These are phyloP conservation scores for Talaromyces sp. DNA, from an alignment of 2,329 filamentous ascomycete genomes.

Conservation along the genomic window DNA sequence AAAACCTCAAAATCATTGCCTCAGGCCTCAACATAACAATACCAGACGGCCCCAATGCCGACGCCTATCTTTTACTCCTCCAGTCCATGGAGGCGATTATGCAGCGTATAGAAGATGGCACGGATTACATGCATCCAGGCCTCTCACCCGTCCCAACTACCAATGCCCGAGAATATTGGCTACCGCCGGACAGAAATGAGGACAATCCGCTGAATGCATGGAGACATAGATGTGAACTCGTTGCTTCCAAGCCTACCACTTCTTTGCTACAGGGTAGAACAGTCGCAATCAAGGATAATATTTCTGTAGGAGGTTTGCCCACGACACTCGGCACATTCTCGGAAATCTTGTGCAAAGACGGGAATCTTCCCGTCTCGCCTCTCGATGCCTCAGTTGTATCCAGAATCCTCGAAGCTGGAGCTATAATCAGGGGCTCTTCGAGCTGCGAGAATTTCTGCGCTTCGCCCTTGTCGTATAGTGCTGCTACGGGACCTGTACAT, in stretches of 20 bases:
- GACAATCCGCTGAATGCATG: slow-evolving; percentile 45
- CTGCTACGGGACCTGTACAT: slow-evolving; percentile 36
- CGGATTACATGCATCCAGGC: slow-evolving; percentile 37
- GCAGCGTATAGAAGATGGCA: slow-evolving; percentile 26
- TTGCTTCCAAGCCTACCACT: slow-evolving; percentile 25
- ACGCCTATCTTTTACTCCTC: slow-evolving; percentile 27
- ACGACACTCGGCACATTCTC: slow-evolving; percentile 36
- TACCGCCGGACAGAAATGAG: slow-evolving; percentile 20
- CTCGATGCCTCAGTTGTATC: slow-evolving; percentile 37
- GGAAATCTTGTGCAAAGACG: slow-evolving; percentile 28
- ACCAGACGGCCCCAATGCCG: slow-evolving; percentile 3
- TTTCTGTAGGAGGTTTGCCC: slow-evolving; percentile 35
- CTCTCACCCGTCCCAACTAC: slow-evolving; percentile 25
- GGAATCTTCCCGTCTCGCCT: slow-evolving; percentile 28
- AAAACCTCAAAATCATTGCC: background rate
- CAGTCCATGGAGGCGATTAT: slow-evolving; percentile 27
- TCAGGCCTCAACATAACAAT: slow-evolving; percentile 5
- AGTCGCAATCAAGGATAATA: slow-evolving; percentile 38
- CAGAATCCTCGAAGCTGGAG: slow-evolving; percentile 35
- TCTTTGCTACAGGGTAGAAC: slow-evolving; percentile 28
- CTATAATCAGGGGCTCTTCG: slow-evolving; percentile 33
- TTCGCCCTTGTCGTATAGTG: slow-evolving; percentile 36
- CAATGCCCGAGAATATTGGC: slow-evolving; percentile 22
- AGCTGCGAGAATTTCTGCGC: slow-evolving; percentile 41
- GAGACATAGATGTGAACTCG: slow-evolving; percentile 37